Evolutionary conservation across 139 green algal genomes (phyloP).

Genomic region (Chlamydomonas sp.): DNA sequence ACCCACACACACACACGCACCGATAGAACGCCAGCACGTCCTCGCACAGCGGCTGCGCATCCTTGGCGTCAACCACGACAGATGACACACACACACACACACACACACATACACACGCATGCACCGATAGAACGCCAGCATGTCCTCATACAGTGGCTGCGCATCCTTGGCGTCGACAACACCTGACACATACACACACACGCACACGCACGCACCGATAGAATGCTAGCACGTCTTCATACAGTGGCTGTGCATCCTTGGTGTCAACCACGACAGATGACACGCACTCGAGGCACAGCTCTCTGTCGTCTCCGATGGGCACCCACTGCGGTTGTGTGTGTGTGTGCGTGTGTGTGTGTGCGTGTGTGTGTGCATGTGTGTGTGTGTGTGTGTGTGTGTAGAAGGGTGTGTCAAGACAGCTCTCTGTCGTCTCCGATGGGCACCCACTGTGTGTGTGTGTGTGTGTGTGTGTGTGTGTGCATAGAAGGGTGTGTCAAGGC

Average conservation of each 20-base stretch:
- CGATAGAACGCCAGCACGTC: slow-evolving; percentile 28
- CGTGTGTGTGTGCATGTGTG: too few relatives aligned
- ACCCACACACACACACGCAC: not conserved
- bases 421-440: too few relatives aligned
- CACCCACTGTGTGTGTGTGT: too few relatives aligned
- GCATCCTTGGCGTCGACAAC: slow-evolving; percentile 70
- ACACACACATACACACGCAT: not conserved
- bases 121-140: slow-evolving; percentile 20
- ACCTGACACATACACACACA: slow-evolving; percentile 27
- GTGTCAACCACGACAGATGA: slow-evolving; percentile 69
- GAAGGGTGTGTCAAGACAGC: too few relatives aligned
- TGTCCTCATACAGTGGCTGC: slow-evolving; percentile 68
- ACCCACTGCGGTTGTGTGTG: slow-evolving; percentile 5
- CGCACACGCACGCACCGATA: not conserved
- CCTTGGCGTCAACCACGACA: slow-evolving; percentile 65
- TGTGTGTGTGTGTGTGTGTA: too few relatives aligned
- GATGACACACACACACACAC: slow-evolving; percentile 51
- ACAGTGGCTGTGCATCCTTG: slow-evolving; percentile 66
- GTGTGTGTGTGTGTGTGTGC: too few relatives aligned
- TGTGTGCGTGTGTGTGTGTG: too few relatives aligned
- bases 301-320: slow-evolving; percentile 47
- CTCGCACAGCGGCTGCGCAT: slow-evolving; percentile 68
- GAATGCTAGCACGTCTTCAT: slow-evolving; percentile 43
- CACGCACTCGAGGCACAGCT: slow-evolving; percentile 75
- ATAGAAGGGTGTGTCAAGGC: too few relatives aligned